Conservation (phyloP, 2,329 filamentous ascomycete genomes). For the Ophiosphaerella narmari region DNA sequence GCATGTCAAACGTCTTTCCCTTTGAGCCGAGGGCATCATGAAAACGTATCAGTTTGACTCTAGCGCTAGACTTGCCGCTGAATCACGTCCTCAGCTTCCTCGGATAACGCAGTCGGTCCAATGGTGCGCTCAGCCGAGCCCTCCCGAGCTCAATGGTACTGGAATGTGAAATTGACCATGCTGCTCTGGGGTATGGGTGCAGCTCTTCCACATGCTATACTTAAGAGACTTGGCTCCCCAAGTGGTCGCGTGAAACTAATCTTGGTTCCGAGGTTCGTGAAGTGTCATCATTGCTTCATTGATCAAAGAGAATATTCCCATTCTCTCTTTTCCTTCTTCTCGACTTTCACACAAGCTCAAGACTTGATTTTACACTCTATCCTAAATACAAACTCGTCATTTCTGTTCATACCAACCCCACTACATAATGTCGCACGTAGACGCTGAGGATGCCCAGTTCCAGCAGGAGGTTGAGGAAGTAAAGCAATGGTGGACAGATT, state of each 20-base stretch:
- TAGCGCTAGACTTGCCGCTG: conserved; percentile 14
- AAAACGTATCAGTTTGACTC: conserved; percentile 3
- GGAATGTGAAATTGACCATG: conserved; percentile 14
- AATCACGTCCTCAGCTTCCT: conserved; percentile 28
- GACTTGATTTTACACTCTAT: neutral
- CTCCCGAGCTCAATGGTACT: conserved; percentile 31
- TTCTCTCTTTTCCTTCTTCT: conserved; percentile 3
- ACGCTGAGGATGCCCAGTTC: conserved; percentile 75
- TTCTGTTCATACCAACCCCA: neutral
- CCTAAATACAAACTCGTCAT: neutral
- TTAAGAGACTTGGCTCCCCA: conserved; percentile 40
- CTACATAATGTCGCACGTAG: conserved; percentile 44
- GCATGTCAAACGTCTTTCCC: conserved; percentile 24
- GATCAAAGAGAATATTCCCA: conserved; percentile 3
- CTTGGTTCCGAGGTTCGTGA: conserved; percentile 24
- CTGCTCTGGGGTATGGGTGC: conserved; percentile 23
- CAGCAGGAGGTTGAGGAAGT: conserved; percentile 83
- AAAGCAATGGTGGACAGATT: conserved; percentile 91
- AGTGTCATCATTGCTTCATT: conserved; percentile 31
- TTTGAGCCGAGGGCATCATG: conserved; percentile 40
- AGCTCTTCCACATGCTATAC: conserved; percentile 18
- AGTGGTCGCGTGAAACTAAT: conserved; percentile 7
- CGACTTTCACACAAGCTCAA: neutral
- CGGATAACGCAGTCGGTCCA: conserved; percentile 39
- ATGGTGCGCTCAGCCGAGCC: conserved; percentile 42